Base-by-base conservation (phyloP, 371 early-diverging fungal species). In the Globomyces sp. region DNA sequence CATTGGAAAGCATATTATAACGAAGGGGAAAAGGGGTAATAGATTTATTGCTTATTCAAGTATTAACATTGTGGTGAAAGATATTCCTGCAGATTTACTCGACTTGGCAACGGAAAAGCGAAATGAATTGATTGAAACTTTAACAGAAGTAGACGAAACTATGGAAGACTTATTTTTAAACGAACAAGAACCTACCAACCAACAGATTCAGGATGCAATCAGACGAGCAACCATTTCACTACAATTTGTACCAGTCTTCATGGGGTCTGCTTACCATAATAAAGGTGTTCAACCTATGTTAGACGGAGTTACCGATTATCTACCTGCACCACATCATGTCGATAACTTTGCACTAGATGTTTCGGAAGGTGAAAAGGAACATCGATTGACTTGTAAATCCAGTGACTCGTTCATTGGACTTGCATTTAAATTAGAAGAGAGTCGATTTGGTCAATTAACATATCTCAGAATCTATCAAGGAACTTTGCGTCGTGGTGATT, bases 381-480 rank as follows among this genome's bases (percentile, higher is more conserved):
- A 75, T 6, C 10, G 39, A 2, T 85, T 98, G 51, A 63, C 63
- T 37, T 68, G 71, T 0, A 61, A 75, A 6, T 82, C 86, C 8
- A 79, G 80, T 34, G 84, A 80, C 13, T 79, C 85, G 36, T 76
- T 95, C 5, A 89, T 91, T 61, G 92, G 93, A 0, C 80, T 98
- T 67, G 99, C 95, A 0, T 97, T 97, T 80, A 98, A 98, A 67
- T 92, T 98, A 0, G 85, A 96, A 77, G 98, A 98, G 77, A 91
- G 92, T 55, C 89, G 91, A 63, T 97, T 91, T 73, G 99, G 98
- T 46, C 96, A 97, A 76, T 80, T 98, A 68, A 97, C 98, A 8
- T 98, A 96, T 79, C 77, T 98, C 76, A 88, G 99, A 69, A 90
- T 98, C 43, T 98, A 98, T 80, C 97, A 96, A 80, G 99, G 99